These are phyloP conservation scores for Zoysia pacifica DNA, from an alignment of 176 grass and related monocot species.

Conservation along the genomic window DNA sequence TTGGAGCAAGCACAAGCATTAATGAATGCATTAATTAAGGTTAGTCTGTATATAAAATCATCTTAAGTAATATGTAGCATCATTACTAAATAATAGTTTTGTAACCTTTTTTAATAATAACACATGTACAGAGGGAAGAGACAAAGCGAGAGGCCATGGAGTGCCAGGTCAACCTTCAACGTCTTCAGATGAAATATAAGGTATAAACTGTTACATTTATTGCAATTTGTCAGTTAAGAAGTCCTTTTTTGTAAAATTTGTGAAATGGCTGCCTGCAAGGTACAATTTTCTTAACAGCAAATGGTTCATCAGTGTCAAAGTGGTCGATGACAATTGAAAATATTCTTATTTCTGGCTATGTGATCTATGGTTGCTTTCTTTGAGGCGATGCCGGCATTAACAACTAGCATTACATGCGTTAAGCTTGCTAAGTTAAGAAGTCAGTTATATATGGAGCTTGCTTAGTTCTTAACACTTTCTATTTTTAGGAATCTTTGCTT, in stretches of 20 bases:
- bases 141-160: slow-evolving; percentile 81
- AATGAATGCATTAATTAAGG: slow-evolving; percentile 91
- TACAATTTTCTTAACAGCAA: neutral
- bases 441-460: neutral
- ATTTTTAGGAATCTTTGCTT: neutral
- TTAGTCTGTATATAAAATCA: slow-evolving; percentile 38
- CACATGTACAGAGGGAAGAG: slow-evolving; percentile 83
- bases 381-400: neutral
- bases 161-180: slow-evolving; percentile 81
- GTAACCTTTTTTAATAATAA: slow-evolving; percentile 15
- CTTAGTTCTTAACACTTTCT: neutral
- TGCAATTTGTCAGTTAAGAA: slow-evolving; percentile 1
- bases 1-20: slow-evolving; percentile 94
- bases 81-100: slow-evolving; percentile 16
- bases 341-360: neutral
- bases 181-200: slow-evolving; percentile 91
- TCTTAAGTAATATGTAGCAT: slow-evolving; percentile 14
- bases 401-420: neutral
- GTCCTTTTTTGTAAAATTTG: neutral
- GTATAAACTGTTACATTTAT: slow-evolving; percentile 37
- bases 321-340: neutral
- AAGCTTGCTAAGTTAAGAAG: neutral
- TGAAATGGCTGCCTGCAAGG: neutral
- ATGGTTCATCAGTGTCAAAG: neutral
- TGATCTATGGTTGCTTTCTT: neutral